Base-by-base conservation (phyloP, 495 filamentous ascomycete genomes). In the Friedmanniomyces simplex region DNA sequence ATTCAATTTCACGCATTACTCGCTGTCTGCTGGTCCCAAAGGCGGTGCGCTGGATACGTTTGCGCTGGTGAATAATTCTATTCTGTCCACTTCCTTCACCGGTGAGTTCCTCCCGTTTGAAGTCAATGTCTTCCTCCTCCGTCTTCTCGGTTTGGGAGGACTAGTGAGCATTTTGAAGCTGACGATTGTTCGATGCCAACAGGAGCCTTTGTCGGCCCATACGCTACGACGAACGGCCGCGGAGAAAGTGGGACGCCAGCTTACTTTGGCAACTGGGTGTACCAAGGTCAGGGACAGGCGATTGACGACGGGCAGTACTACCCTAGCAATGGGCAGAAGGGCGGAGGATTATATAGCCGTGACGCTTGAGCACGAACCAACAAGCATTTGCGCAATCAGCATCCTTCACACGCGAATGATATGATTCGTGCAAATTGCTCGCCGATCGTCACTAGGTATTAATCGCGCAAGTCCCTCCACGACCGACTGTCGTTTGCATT, bases 181-280 rank as follows among this genome's bases (percentile, higher is more conserved):
- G n/a, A n/a, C n/a, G n/a, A n/a, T n/a, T n/a, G n/a, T n/a, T n/a
- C n/a, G n/a, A 51, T 14, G 5, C 48, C 11, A 10, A 75, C 75
- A 14, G 76, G 76, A 68, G 65, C 69, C 63, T 60, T 80, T 22
- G 57, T 78, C 1, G 76, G 78, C 0, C 66, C 75, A 12, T 81
- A 79, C 56, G 71, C 72, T 52, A 81, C 78, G n/a, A 76, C 67
- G 37, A 79, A 79, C 57, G 76, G 76, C 0, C n/a, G 45, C n/a
- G 67, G 72, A 10, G 60, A 69, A 20, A 71, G 71, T 21, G 73
- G 57, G 0, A 70, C 70, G 28, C 65, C 68, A 28, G 73, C 70
- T 20, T 77, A 77, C 60, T 61, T 79, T 21, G 67, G 65, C 11
- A 66, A 74, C 20, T 79, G 76, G 77, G 64, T 60, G 54, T 81